Evolutionary conservation across 202 grass and related monocot species (phyloP), one percentile per base, ranked within the genome.

Genomic region (Carex arenaria): DNA sequence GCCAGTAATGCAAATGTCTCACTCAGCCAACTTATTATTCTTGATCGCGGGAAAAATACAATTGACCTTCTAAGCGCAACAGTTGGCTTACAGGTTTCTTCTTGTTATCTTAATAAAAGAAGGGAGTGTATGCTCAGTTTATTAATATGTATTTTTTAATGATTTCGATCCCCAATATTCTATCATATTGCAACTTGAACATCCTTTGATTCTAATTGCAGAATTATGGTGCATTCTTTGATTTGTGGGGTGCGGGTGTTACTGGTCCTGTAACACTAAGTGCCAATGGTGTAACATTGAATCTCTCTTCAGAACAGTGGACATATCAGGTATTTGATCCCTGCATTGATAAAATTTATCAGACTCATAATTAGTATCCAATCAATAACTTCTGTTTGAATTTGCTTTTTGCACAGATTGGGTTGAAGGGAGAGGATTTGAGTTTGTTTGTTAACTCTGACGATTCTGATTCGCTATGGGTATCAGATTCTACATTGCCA

Each of bases 161-260:
- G 51, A 30, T 42, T 51, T 53, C n/a, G 17, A 30, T 47, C 57
- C 67, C 19, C 32, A 31, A n/a, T 71, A 64, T 23, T 87, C 10
- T 45, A 83, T 49, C 86, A 38, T 83, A 65, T 76, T 74, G 42
- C 61, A 85, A 56, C 7, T 90, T 51, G 8, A 57, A 23, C 63
- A 80, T 57, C 4, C 6, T 18, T 85, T 59, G 45, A 82, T 28
- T 62, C 11, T 42, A 68, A 53, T 76, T 83, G 67, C 88, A 99
- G 96, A 99, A 95, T 72, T 96, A 96, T 84, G 96, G 96, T 72
- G 89, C 96, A 85, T 96, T 94, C 79, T 99, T 99, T 80, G 96
- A 99, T 82, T 84, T 99, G 32, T 89, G 73, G 74, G 91, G 91
- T 84, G 93, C 96, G 45, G 96, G 93, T 89, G 84, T 99, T 64